These are phyloP conservation scores for Pichia thaimueangensis DNA, from an alignment of 805 yeast genomes.

Conservation along the genomic window DNA sequence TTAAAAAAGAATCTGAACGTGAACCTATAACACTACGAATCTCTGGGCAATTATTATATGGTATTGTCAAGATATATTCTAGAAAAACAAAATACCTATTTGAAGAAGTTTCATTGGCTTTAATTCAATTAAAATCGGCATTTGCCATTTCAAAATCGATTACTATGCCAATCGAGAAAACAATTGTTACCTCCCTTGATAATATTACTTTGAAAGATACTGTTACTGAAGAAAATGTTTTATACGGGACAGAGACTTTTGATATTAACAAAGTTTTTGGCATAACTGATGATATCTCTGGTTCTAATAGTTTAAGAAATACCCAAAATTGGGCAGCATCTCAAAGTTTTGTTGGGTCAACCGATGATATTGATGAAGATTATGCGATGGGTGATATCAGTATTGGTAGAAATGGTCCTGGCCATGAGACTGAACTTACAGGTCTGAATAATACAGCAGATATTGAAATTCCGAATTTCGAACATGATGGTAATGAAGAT, in stretches of 20 bases:
- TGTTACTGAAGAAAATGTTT: slow-evolving; percentile 68
- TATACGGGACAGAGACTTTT: slow-evolving; percentile 54
- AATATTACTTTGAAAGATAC: slow-evolving; percentile 67
- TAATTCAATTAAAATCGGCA: slow-evolving; percentile 62
- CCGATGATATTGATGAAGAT: neutral
- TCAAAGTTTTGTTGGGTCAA: neutral
- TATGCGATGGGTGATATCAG: slow-evolving; percentile 8
- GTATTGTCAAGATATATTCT: slow-evolving; percentile 81
- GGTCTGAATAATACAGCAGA: neutral
- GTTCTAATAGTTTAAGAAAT: slow-evolving; percentile 6
- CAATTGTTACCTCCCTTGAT: slow-evolving; percentile 53
- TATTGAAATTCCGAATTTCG: slow-evolving; percentile 19
- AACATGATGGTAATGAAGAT: neutral
- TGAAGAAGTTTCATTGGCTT: slow-evolving; percentile 77
- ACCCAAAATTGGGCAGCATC: slow-evolving; percentile 9
- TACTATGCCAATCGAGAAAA: slow-evolving; percentile 53
- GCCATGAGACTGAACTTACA: slow-evolving; percentile 1
- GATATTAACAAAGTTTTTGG: slow-evolving; percentile 32
- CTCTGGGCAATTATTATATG: slow-evolving; percentile 80
- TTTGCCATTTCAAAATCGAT: slow-evolving; percentile 47
- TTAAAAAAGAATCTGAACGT: slow-evolving; percentile 12
- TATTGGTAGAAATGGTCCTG: slow-evolving; percentile 8
- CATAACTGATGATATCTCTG: neutral
- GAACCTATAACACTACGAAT: slow-evolving; percentile 72
- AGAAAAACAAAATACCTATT: slow-evolving; percentile 75